These are phyloP conservation scores for Tolypocladium guangdongense DNA, from an alignment of 2,329 filamentous ascomycete genomes.

Conservation along the genomic window DNA sequence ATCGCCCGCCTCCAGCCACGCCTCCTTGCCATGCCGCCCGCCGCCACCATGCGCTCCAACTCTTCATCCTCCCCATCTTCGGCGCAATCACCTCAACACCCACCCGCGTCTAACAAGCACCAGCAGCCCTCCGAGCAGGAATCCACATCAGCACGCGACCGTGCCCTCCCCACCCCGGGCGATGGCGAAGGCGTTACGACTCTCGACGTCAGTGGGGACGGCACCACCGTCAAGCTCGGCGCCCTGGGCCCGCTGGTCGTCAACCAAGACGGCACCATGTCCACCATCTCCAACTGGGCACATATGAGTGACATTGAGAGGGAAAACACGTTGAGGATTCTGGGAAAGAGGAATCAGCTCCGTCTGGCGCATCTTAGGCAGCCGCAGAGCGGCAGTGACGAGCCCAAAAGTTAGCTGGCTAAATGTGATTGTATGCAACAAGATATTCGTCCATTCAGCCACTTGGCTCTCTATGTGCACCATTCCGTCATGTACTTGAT, in stretches of 20 bases:
- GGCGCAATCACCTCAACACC: not conserved
- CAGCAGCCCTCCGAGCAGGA: not conserved
- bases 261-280: constrained; percentile 59
- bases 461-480: constrained; percentile 1
- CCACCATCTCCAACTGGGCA: constrained; percentile 62
- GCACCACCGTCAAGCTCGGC: constrained; percentile 45
- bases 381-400: not conserved
- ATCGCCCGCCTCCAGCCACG: not conserved
- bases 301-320: constrained; percentile 60
- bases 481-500: constrained; percentile 1
- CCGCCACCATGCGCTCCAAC: not conserved
- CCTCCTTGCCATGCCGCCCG: not conserved
- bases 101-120: not conserved
- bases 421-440: not conserved
- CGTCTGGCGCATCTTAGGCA: constrained; percentile 41
- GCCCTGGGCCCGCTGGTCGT: constrained; percentile 64
- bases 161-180: constrained; percentile 16
- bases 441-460: not conserved
- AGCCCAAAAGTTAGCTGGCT: not conserved
- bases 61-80: not conserved
- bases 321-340: constrained; percentile 52
- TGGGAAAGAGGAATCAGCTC: constrained; percentile 58
- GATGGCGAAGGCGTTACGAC: constrained; percentile 10
- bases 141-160: constrained; percentile 1
- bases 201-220: constrained; percentile 21